Evolutionary conservation across 129 eudicot genomes (phyloP).

Genomic region (Heracleum sosnowskyi): DNA sequence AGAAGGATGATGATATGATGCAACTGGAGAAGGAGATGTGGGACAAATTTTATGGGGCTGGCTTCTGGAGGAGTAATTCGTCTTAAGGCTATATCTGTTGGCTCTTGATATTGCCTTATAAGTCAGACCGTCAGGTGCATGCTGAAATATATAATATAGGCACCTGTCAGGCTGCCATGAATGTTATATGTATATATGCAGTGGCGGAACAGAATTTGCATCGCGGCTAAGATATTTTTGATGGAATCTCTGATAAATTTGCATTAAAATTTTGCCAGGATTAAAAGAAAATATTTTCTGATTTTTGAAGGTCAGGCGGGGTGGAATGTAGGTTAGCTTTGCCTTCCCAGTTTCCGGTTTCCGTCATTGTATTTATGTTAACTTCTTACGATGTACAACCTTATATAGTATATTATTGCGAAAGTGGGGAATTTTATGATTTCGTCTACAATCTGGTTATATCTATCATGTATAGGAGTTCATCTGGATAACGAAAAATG

Average conservation of each 20-base stretch:
- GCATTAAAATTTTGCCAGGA: background rate
- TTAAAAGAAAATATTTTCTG: background rate
- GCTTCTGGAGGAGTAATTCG: slow-evolving; percentile 73
- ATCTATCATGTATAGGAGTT: background rate
- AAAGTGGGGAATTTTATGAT: background rate
- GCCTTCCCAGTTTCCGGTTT: background rate
- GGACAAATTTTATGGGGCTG: slow-evolving; percentile 56
- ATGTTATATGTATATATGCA: background rate
- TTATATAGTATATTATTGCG: background rate
- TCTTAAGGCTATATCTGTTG: background rate
- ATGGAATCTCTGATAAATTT: background rate
- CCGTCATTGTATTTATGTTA: background rate
- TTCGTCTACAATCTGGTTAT: background rate
- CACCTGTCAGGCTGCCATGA: background rate
- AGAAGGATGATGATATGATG: slow-evolving; percentile 35
- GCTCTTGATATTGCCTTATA: background rate
- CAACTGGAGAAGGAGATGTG: slow-evolving; percentile 78
- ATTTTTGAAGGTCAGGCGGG: background rate
- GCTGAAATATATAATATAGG: background rate
- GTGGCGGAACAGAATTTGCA: background rate
- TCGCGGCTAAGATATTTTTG: background rate
- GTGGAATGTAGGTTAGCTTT: background rate
- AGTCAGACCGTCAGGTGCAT: background rate
- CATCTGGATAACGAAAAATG: background rate
- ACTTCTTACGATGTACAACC: background rate